Base-by-base conservation (phyloP, 1,284 basidiomycete genomes). In the Puccinia novopanici region DNA sequence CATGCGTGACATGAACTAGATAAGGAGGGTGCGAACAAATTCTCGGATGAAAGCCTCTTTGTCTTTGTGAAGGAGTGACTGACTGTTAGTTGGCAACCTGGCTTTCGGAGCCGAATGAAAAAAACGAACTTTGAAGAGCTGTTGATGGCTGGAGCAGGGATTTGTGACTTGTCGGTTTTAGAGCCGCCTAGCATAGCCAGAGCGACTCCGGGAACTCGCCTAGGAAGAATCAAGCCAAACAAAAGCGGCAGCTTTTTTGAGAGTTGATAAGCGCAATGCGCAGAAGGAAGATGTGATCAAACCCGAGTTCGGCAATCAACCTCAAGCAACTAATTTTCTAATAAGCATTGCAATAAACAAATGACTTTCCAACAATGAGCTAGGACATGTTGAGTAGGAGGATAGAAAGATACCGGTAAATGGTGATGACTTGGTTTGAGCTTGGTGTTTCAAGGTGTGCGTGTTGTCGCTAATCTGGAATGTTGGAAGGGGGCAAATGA, bases 401-500 rank as follows among this genome's bases (percentile, higher is more conserved):
- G n/a, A 17, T 63, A 15, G 59, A 63, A 13, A 22, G 17, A 63
- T 63, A 22, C 22, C 52, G 9, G 52, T 19, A 6, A 9, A 4
- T 4, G n/a, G 55, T 57, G n/a, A 27, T 57, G n/a, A 19, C 3
- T 57, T 24, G 55, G 24, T 57, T 24, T 10, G 55, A 57, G 55
- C n/a, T 57, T 8, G 55, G 4, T 24, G n/a, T 57, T 15, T 3
- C 22, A n/a, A 15, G 4, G 52, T 8, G 52, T 54, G 52, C 52
- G 52, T 54, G n/a, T n/a, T 54, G 55, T 22, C 19, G 50, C 19
- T 22, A n/a, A n/a, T n/a, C n/a, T n/a, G n/a, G 42, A 37, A n/a
- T 37, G 3, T 55, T 8, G 6, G 5, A 55, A 65, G 91, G 91
- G 97, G 98, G 90, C 96, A 98, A 91, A 61, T 12, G 17, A 1